Percentiles rank a stretch among this genome's conserved stretches.
These are phyloP conservation scores for Ascomycota sp. DNA, from an alignment of 2,329 filamentous ascomycete species.

Conservation along the genomic window DNA sequence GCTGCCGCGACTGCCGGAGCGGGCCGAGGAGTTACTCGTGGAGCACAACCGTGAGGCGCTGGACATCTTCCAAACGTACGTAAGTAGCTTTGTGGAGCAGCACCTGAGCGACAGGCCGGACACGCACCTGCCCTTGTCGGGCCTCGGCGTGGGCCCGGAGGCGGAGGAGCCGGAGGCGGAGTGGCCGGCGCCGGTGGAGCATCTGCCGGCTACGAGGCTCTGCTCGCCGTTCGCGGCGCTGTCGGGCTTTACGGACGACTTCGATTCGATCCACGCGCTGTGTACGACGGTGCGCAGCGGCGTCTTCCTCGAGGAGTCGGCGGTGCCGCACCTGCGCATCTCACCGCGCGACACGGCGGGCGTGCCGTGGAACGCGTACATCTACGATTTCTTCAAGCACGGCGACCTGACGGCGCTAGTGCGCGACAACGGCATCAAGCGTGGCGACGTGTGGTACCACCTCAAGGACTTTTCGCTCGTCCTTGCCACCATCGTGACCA, in stretches of 20 bases:
- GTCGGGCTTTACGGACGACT: slow-evolving; percentile 43
- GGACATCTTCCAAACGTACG: slow-evolving; percentile 43
- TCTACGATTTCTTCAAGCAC: slow-evolving; percentile 59
- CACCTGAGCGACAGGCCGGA: slow-evolving; percentile 30
- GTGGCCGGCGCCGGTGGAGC: slow-evolving; percentile 2
- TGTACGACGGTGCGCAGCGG: slow-evolving; percentile 41
- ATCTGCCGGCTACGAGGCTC: slow-evolving; percentile 20
- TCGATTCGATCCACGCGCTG: slow-evolving; percentile 41
- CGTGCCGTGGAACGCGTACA: slow-evolving; percentile 38
- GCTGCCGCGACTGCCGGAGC: slow-evolving; percentile 37
- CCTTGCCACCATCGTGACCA: slow-evolving; percentile 49
- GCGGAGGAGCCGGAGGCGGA: not conserved
- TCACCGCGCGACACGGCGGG: slow-evolving; percentile 28
- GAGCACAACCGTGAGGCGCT: slow-evolving; percentile 44
- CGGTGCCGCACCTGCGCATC: slow-evolving; percentile 45
- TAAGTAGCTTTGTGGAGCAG: slow-evolving; percentile 44
- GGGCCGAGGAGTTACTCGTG: slow-evolving; percentile 31
- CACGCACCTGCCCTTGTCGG: slow-evolving; percentile 33
- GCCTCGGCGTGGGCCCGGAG: slow-evolving; percentile 18
- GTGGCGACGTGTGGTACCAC: slow-evolving; percentile 47
- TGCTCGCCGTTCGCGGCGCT: slow-evolving; percentile 50
- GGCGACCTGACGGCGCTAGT: slow-evolving; percentile 38
- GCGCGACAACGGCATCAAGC: slow-evolving; percentile 40
- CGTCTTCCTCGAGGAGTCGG: slow-evolving; percentile 52
- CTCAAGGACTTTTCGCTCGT: slow-evolving; percentile 37